These are phyloP conservation scores for Penicillium olsonii DNA, from an alignment of 2,329 filamentous ascomycete genomes.

Conservation along the genomic window DNA sequence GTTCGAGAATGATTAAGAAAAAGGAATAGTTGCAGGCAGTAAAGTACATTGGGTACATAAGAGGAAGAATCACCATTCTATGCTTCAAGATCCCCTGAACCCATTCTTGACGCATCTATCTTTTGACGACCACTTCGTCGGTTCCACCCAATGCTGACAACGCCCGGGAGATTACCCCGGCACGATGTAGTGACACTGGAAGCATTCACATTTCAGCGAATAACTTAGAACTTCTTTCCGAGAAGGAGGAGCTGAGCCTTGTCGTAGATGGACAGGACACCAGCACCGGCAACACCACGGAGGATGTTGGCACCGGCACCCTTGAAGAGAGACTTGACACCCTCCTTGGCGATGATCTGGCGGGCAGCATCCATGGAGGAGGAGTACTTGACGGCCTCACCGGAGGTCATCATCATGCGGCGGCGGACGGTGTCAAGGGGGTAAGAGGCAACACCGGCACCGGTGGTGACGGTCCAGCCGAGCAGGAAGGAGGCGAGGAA, in stretches of 20 bases:
- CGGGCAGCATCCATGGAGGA: slow-evolving; percentile 90
- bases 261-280: slow-evolving; percentile 99
- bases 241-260: slow-evolving; percentile 99
- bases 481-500: slow-evolving; percentile 99
- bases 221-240: slow-evolving; percentile 96
- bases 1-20: slow-evolving; percentile 33
- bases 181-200: slow-evolving; percentile 26
- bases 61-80: slow-evolving; percentile 45
- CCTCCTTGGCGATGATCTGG: slow-evolving; percentile 96
- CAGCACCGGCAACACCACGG: slow-evolving; percentile 99
- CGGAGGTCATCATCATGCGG: slow-evolving; percentile 99
- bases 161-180: slow-evolving; percentile 27
- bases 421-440: slow-evolving; percentile 99
- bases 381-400: slow-evolving; percentile 98
- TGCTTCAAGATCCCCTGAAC: slow-evolving; percentile 45
- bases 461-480: slow-evolving; percentile 98
- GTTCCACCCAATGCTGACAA: slow-evolving; percentile 31
- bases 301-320: slow-evolving; percentile 99
- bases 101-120: slow-evolving; percentile 48
- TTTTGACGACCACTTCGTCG: slow-evolving; percentile 40
- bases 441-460: slow-evolving; percentile 99
- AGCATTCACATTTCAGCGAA: slow-evolving; percentile 16
- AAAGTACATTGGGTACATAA: slow-evolving; percentile 52
- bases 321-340: slow-evolving; percentile 99
- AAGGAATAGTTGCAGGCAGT: slow-evolving; percentile 48